These are phyloP conservation scores for Aspergillus novoparasiticus DNA, from an alignment of 2,329 filamentous ascomycete species.

Conservation along the genomic window DNA sequence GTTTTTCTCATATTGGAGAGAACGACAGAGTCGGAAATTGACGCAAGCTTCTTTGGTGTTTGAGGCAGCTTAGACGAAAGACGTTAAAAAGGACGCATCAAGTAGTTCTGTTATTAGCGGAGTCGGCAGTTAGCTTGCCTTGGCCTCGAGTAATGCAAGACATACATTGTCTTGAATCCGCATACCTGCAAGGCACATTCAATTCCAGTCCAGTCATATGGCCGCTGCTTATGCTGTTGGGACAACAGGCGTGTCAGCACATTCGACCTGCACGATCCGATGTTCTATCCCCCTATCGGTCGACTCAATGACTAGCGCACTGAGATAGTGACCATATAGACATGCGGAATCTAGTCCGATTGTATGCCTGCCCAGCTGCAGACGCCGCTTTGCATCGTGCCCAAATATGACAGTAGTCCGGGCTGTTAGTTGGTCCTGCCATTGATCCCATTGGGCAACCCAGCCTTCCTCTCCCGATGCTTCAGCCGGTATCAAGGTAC, in stretches of 20 bases:
- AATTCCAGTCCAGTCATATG: background rate
- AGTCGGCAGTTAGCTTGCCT: background rate
- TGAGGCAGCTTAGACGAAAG: background rate
- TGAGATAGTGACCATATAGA: constrained; percentile 24
- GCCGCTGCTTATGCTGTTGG: background rate
- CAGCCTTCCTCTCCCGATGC: constrained; percentile 22
- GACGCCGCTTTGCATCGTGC: constrained; percentile 27
- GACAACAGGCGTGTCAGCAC: background rate
- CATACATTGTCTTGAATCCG: background rate
- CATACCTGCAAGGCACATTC: background rate
- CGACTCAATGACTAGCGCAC: constrained; percentile 27
- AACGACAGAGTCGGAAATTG: background rate
- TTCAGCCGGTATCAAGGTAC: constrained; percentile 11
- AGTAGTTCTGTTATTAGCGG: background rate
- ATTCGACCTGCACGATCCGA: background rate
- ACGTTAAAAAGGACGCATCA: background rate
- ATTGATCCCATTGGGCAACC: constrained; percentile 23
- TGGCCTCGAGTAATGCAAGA: background rate
- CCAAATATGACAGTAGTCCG: constrained; percentile 26
- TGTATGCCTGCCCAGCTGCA: constrained; percentile 22
- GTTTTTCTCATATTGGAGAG: background rate
- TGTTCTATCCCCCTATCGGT: background rate
- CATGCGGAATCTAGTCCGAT: constrained; percentile 27
- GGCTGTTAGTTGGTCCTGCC: constrained; percentile 20
- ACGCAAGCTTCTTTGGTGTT: background rate